Base-by-base conservation (phyloP, 75 land plant genomes). In the Pseudotsuga menziesii region DNA sequence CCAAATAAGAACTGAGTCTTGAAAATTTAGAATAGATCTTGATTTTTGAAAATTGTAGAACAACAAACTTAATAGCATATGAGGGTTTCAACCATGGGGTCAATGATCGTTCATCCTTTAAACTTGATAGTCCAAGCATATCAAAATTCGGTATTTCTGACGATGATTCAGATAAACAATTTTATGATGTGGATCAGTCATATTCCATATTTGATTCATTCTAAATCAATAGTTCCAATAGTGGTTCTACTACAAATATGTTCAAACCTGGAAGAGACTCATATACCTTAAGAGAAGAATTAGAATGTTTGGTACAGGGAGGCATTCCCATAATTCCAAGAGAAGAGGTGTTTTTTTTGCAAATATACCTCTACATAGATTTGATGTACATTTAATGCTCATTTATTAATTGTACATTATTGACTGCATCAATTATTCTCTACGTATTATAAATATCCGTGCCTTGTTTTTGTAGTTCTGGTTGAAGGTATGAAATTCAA, bases 301-400 rank as follows among this genome's bases (percentile, higher is more conserved):
- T 96, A 78, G 88, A 88, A 57, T 85, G 77, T 72, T 88, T 93
- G 73, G 98, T 96, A 26, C 89, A 80, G 72, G 94, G 91, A 5
- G 98, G 98, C 56, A 89, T 93, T 54, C 98, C 98, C 32, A 91
- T 93, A 92, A 92, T 91, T 54, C 84, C 92, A 15, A 80, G 98
- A 63, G 98, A 96, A 76, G 92, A 96, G 96, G 98, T 96, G 79
- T 5, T 27, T 4, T 32, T 76, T 67, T 5, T 80, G 78, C 16
- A 73, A 66, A 58, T 61, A 58, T 12, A 4, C 77, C 36, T 2
- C 36, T 35, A 35, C 36, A 35, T 35, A 35, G 36, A 35, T 35
- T 35, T 35, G 36, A 35, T 35, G 36, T 35, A 35, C 3, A 35
- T 35, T 35, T 35, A 35, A 35, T n/a, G n/a, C n/a, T n/a, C n/a